These are phyloP conservation scores for Fusarium chuoi DNA, from an alignment of 2,329 filamentous ascomycete species.

Conservation along the genomic window DNA sequence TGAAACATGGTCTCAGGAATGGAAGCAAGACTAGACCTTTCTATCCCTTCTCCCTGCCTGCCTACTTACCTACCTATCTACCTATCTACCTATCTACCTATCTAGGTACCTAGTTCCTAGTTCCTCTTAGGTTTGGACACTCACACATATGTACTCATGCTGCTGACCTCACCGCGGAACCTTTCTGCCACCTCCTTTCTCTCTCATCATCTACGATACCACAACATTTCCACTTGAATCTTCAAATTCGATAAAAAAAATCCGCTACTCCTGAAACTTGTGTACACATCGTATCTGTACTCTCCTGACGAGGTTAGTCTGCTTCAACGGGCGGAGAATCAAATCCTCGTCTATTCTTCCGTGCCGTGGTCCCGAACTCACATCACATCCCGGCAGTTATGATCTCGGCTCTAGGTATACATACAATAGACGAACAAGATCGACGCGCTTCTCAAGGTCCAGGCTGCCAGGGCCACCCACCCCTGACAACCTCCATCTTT, in stretches of 20 bases:
- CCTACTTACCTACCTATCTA: not conserved
- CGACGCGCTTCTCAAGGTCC: not conserved
- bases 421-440: not conserved
- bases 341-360: conserved; percentile 1
- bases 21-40: conserved; percentile 21
- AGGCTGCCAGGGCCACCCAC: not conserved
- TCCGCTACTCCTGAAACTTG: not conserved
- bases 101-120: not conserved
- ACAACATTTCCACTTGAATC: not conserved
- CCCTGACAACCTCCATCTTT: not conserved
- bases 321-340: not conserved
- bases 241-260: not conserved
- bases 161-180: not conserved
- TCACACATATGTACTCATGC: not conserved
- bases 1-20: conserved; percentile 32
- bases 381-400: not conserved
- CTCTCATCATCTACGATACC: conserved; percentile 4
- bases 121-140: conserved; percentile 2
- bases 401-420: not conserved
- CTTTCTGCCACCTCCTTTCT: conserved; percentile 26
- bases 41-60: conserved; percentile 1
- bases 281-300: not conserved
- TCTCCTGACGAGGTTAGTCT: not conserved
- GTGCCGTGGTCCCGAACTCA: not conserved
- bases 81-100: not conserved